These are phyloP conservation scores for Puya raimondii DNA, from an alignment of 176 grass and related monocot species.

Conservation along the genomic window DNA sequence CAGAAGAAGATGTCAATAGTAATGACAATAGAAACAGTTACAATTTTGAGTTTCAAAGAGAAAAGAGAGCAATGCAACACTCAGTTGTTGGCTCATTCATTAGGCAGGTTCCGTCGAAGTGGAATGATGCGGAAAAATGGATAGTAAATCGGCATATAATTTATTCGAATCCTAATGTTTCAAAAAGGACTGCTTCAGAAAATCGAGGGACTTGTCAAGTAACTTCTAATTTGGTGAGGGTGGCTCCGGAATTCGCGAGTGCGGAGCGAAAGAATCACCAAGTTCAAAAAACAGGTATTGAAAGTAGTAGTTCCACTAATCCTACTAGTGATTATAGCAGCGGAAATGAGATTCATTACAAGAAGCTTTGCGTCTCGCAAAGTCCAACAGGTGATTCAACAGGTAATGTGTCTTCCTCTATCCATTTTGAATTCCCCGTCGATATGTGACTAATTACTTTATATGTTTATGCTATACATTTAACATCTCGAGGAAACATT, in stretches of 20 bases:
- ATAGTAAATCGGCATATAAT: slow-evolving; percentile 65
- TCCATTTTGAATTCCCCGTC: not conserved
- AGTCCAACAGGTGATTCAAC: slow-evolving; percentile 2
- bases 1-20: slow-evolving; percentile 22
- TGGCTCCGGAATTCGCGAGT: slow-evolving; percentile 27
- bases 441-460: not conserved
- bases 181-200: slow-evolving; percentile 29
- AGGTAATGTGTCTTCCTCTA: slow-evolving; percentile 2
- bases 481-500: too few species aligned
- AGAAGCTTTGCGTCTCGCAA: slow-evolving; percentile 18
- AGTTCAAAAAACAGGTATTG: not conserved
- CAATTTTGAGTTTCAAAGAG: slow-evolving; percentile 74
- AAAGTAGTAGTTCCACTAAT: slow-evolving; percentile 2
- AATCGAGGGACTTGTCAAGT: slow-evolving; percentile 10
- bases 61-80: slow-evolving; percentile 28
- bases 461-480: too few species aligned
- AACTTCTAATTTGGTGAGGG: slow-evolving; percentile 8
- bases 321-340: not conserved
- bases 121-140: slow-evolving; percentile 99
- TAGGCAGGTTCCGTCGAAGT: slow-evolving; percentile 78
- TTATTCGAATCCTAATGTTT: slow-evolving; percentile 65
- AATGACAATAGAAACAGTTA: slow-evolving; percentile 24
- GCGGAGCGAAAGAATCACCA: slow-evolving; percentile 3
- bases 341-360: slow-evolving; percentile 13
- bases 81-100: slow-evolving; percentile 34